Conservation (phyloP, 2,329 filamentous ascomycete species). For the Hymenoscyphus linearis region DNA sequence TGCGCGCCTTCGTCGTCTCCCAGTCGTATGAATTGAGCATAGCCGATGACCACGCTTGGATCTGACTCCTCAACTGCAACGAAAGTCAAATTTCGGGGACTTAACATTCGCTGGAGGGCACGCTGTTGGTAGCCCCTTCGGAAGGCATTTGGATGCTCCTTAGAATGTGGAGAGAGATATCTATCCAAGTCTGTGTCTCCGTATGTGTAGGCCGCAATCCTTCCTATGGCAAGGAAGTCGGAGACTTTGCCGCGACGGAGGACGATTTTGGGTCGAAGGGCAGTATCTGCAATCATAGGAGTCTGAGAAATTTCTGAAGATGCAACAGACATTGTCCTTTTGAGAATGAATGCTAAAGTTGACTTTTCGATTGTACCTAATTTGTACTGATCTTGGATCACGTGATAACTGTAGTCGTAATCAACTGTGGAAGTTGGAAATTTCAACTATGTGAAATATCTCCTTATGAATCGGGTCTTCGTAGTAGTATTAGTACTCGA, state of each 20-base stretch:
- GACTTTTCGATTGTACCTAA: too few species aligned
- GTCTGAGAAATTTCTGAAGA: background rate
- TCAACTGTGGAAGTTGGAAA: too few species aligned
- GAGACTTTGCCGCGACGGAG: constrained; percentile 17
- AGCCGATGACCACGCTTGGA: constrained; percentile 14
- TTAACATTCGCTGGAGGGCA: constrained; percentile 15
- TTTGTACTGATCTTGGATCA: too few species aligned
- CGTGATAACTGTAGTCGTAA: too few species aligned
- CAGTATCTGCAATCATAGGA: background rate
- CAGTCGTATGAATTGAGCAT: constrained; percentile 18
- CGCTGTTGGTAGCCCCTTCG: constrained; percentile 12
- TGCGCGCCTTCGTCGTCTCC: constrained; percentile 22
- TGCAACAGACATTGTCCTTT: constrained; percentile 5
- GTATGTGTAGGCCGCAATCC: constrained; percentile 21
- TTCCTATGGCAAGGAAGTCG: constrained; percentile 15
- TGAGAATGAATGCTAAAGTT: background rate
- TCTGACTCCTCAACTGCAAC: constrained; percentile 16
- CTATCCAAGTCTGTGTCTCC: constrained; percentile 13
- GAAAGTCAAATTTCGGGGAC: constrained; percentile 15
- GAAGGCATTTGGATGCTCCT: constrained; percentile 13
- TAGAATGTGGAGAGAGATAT: constrained; percentile 18
- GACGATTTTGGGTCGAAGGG: constrained; percentile 10
- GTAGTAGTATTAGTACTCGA: background rate
- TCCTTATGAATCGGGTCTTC: background rate
- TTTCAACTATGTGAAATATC: background rate